phyloP scores from a whole-genome alignment of 768 basidiomycete species.

The Leucogyrophana mollusca region DNA sequence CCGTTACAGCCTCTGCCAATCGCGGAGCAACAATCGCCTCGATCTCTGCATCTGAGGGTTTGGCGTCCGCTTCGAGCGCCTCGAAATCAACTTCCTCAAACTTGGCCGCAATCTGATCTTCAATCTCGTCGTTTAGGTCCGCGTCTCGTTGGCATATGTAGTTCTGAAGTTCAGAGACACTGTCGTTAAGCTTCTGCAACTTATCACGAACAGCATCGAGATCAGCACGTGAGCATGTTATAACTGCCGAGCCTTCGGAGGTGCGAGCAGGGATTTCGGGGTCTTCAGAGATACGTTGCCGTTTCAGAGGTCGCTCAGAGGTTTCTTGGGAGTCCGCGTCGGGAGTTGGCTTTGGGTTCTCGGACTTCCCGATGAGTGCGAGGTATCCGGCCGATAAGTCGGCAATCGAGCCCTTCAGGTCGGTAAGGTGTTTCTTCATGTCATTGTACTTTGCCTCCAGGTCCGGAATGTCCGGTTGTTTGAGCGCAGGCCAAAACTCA shows the following conservation, averaged over 20 bases:
- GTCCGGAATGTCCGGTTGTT: conserved; percentile 18
- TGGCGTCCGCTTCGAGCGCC: conserved; percentile 12
- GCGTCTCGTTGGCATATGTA: conserved; percentile 33
- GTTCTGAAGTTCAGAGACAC: conserved; percentile 34
- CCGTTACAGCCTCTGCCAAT: not conserved
- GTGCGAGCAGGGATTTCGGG: not conserved
- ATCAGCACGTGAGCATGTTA: conserved; percentile 11
- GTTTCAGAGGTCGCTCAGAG: conserved; percentile 25
- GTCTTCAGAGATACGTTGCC: conserved; percentile 20
- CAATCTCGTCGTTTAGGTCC: conserved; percentile 27
- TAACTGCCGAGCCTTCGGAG: not conserved
- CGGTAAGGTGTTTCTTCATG: conserved; percentile 26
- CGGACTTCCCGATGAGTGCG: conserved; percentile 11
- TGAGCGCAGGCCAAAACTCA: conserved; percentile 41
- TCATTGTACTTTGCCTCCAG: conserved; percentile 18
- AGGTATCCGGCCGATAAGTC: conserved; percentile 21
- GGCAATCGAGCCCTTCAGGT: conserved; percentile 24
- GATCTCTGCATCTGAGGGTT: conserved; percentile 18
- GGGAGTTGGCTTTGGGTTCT: not conserved
- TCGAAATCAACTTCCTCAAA: conserved; percentile 24
- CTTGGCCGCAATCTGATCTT: conserved; percentile 26
- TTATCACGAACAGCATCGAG: conserved; percentile 26
- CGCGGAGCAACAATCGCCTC: conserved; percentile 22
- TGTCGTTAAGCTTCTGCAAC: conserved; percentile 25
- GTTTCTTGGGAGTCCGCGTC: conserved; percentile 9